Conservation (phyloP, 2,329 filamentous ascomycete species). For the Pestalotiopsis fici region DNA sequence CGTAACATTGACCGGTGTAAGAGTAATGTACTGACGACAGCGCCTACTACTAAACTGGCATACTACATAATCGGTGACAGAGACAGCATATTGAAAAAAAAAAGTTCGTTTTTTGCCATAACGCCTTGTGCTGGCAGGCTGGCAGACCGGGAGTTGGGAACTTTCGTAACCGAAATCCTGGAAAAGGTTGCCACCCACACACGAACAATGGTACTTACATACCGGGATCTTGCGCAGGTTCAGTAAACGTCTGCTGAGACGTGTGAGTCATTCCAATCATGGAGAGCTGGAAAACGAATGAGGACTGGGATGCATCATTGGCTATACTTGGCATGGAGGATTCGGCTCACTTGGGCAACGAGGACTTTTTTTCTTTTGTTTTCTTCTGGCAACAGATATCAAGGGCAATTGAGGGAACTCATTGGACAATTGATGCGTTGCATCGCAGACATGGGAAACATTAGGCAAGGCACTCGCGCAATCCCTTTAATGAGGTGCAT, state of each 20-base stretch:
- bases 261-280: constrained; percentile 19
- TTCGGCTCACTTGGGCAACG: not conserved
- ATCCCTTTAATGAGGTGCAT: not conserved
- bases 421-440: not conserved
- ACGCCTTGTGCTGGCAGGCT: not conserved
- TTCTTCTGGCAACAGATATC: not conserved
- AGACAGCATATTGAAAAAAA: not conserved
- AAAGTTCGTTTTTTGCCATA: not conserved
- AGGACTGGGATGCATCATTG: constrained; percentile 16
- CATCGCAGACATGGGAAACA: not conserved
- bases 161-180: not conserved
- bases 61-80: not conserved
- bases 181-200: not conserved
- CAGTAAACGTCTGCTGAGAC: constrained; percentile 13
- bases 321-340: constrained; percentile 25
- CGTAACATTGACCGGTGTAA: not conserved
- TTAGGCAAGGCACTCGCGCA: constrained; percentile 2
- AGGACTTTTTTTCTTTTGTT: not conserved
- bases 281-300: constrained; percentile 9
- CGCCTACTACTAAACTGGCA: too few relatives aligned
- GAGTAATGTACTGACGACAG: not conserved
- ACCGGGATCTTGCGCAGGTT: not conserved
- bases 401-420: not conserved
- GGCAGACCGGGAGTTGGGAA: not conserved
- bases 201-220: not conserved